Percentiles rank a stretch among this genome's conserved stretches.
Conservation (phyloP, 768 basidiomycete genomes). For the Xerocomus potaroensis region DNA sequence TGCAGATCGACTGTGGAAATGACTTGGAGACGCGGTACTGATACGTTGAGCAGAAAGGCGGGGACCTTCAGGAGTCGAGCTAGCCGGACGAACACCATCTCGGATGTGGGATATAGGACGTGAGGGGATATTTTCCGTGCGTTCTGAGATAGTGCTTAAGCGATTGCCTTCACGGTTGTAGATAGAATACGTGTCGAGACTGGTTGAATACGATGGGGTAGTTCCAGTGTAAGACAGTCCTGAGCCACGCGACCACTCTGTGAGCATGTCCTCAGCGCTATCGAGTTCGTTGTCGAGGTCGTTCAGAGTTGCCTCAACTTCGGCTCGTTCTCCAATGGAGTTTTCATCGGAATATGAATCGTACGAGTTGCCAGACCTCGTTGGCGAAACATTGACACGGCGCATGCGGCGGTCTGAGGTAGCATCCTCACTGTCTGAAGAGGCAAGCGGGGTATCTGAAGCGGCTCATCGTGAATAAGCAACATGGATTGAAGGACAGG, state of each 20-base stretch:
- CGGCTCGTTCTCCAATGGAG: constrained; percentile 41
- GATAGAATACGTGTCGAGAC: constrained; percentile 37
- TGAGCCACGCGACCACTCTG: constrained; percentile 57
- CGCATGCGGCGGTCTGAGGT: constrained; percentile 48
- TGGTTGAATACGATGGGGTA: constrained; percentile 30
- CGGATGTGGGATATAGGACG: constrained; percentile 51
- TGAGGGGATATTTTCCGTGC: constrained; percentile 61
- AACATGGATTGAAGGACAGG: background rate
- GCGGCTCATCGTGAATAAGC: constrained; percentile 3
- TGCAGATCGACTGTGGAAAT: constrained; percentile 48
- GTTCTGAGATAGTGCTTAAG: constrained; percentile 76
- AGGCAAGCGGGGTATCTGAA: constrained; percentile 43
- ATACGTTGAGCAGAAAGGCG: constrained; percentile 44
- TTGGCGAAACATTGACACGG: constrained; percentile 52
- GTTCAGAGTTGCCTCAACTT: constrained; percentile 67
- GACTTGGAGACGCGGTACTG: constrained; percentile 35
- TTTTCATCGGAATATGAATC: constrained; percentile 60
- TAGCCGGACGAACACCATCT: constrained; percentile 29
- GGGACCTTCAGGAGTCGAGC: constrained; percentile 41
- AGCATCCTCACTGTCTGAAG: constrained; percentile 44
- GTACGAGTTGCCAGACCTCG: constrained; percentile 33
- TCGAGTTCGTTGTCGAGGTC: constrained; percentile 66
- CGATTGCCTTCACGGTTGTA: constrained; percentile 42
- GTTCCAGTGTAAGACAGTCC: constrained; percentile 32
- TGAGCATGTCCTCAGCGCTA: constrained; percentile 59